phyloP scores from a whole-genome alignment of 148 eudicot species.

The Rhododendron ovatum region DNA sequence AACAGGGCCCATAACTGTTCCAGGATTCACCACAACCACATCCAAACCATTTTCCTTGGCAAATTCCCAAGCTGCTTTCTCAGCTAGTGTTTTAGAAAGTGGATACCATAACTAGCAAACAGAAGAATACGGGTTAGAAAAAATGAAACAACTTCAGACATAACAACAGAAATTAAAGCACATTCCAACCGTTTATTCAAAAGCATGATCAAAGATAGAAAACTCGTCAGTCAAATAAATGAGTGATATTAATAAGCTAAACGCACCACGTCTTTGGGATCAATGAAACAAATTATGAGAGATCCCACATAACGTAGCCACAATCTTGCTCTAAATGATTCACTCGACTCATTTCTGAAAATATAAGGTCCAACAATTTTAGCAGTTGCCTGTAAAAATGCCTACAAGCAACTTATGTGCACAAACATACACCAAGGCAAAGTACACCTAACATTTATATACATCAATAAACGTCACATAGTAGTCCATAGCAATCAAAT shows the following conservation, averaged over 20 bases:
- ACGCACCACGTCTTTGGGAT: neutral
- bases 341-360: neutral
- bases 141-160: neutral
- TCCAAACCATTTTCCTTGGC: conserved; percentile 67
- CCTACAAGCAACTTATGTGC: neutral
- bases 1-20: conserved; percentile 80
- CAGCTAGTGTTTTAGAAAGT: conserved; percentile 74
- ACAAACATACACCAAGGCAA: neutral
- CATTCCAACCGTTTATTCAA: neutral
- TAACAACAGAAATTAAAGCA: neutral
- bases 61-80: conserved; percentile 88
- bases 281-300: neutral
- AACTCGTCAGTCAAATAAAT: too few relatives aligned
- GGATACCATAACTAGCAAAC: conserved; percentile 71
- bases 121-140: neutral
- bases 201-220: neutral
- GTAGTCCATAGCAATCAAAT: neutral
- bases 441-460: neutral
- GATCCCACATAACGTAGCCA: neutral
- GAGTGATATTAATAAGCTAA: neutral
- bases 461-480: neutral
- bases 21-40: conserved; percentile 85
- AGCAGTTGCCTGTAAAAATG: neutral
- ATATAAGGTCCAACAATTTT: neutral
- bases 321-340: neutral